Base-by-base conservation (phyloP, 2,329 filamentous ascomycete genomes). In the Aureobasidium sp. region DNA sequence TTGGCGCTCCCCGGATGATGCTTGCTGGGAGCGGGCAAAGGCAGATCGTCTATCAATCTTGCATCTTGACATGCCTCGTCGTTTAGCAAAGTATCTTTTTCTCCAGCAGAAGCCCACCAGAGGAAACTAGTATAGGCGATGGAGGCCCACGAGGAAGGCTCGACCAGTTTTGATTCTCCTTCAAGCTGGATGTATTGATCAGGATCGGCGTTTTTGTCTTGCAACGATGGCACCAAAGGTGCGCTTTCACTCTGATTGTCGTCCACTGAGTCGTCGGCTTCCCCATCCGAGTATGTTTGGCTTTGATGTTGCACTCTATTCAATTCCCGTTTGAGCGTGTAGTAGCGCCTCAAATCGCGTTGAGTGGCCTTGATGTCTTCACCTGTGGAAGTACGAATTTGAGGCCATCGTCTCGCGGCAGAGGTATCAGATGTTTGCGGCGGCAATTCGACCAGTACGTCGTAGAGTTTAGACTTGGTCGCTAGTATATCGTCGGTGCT, bases 401-500 rank as follows among this genome's bases (percentile, higher is more conserved):
- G 85, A 0, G 93, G 93, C 86, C 91, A 97, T 32, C 65, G 64
- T 58, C 30, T 69, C 54, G 30, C 55, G 3, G 83, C 75, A 13
- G 62, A 13, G 13, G 39, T 29, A 1, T n/a, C 21, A 67, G 87
- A 78, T 6, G 81, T 73, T 25, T 15, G 44, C 9, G 34, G 81
- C 0, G 91, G 90, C 70, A 97, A 83, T 59, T 90, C 90, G 63
- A 97, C 87, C 42, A 97, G 82, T 68, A 97, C 81, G 71, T 99
- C 94, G 80, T 91, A 97, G 2, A 99, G 83, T 2, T 88, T 83
- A 55, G 86, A 84, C 76, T 97, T 97, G 74, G 90, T 88, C 50
- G 85, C 86, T 15, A 99, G 81, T 63, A 99, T 94, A 70, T 89
- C 93, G 75, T 99, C 94, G 1, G 93, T 97, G 3, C 93, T 97